Base-by-base conservation (phyloP, 805 yeast genomes). In the Suhomyces canberraensis region DNA sequence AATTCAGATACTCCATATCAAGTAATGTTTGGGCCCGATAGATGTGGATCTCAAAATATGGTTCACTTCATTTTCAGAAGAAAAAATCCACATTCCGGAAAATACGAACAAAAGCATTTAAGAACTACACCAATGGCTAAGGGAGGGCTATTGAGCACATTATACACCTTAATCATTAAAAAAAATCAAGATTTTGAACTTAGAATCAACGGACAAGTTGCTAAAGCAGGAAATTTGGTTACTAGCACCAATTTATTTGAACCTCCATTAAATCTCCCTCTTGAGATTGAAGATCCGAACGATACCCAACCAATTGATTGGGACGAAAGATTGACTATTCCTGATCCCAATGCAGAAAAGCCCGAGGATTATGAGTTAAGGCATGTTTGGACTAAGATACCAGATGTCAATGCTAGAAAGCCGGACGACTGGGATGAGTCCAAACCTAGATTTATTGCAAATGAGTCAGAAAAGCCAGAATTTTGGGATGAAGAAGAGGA, bases 21-120 rank as follows among this genome's bases (percentile, higher is more conserved):
- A 59, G 64, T 90, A 45, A 84, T 90, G 91, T 90, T 90, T 66
- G 97, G 97, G 15, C 97, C 97, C 29, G 97, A 90, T 61, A 78
- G 75, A 57, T 90, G 97, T 64, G 95, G 95, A 3, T 55, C 78
- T 36, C 74, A 82, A 30, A 85, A 88, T 64, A 84, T 79, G 60
- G 81, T 90, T 22, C 95, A 85, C 53, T 77, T 89, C 47, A 84
- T 88, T 38, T 51, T 88, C 41, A 75, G 72, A 39, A 73, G 84
- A 49, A 69, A 71, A 49, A 73, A 76, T 56, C 80, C 78, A 30
- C 42, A 51, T 17, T 69, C 78, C 17, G 80, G 78, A 4, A 71
- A 66, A 41, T 67, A 70, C 41, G 84, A 81, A 55, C 89, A 86
- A 61, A 82, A 85, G 58, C 84, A 80, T 48, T 67, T 86, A 41